Evolutionary conservation across 768 basidiomycete genomes (phyloP), one percentile per base, ranked within the genome.

Genomic region (Russula griseocarnosa): DNA sequence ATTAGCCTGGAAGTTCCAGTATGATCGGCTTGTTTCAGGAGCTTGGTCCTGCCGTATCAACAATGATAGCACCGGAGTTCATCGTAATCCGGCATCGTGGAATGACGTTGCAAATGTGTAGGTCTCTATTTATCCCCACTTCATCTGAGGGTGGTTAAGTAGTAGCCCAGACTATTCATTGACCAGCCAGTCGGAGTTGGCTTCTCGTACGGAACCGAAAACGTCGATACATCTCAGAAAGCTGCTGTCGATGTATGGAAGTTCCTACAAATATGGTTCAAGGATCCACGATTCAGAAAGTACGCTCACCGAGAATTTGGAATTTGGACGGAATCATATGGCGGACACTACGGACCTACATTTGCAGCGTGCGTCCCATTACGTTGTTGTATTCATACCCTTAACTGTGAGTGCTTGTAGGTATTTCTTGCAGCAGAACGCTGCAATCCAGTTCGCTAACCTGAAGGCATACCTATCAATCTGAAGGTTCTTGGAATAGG

Each of bases 21-120:
- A 76, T 76, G 76, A 89, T 91, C 0, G 95, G 95, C 13, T 82
- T 97, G 26, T 79, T 98, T 18, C 92, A 96, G 69, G 94, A 98
- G 72, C 86, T 96, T 26, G 96, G 96, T 0, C 94, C 0, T 98
- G 96, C 75, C 76, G 75, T 34, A 79, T 98, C 66, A 76, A 81
- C 18, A 76, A 92, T 49, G 78, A 85, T 1, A 92, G 93, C 38
- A 76, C 74, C 5, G 71, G 75, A 30, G 81, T 85, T 34, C 73
- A 74, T 1, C 70, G 77, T 20, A 86, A 86, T 68, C 80, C 82
- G 0, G 79, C 73, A 69, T 83, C 84, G 0, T 86, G 85, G 84
- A 84, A 83, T 71, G 81, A 79, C 69, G 73, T 80, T 52, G 78
- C 79, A 0, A 84, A 85, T 66, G 71, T 85, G 74, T 73, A 60